A percentile compares a stretch with the other conserved stretches of the same genome.
Conservation (phyloP, 1,284 basidiomycete genomes). For the Irpex rosettiformis region DNA sequence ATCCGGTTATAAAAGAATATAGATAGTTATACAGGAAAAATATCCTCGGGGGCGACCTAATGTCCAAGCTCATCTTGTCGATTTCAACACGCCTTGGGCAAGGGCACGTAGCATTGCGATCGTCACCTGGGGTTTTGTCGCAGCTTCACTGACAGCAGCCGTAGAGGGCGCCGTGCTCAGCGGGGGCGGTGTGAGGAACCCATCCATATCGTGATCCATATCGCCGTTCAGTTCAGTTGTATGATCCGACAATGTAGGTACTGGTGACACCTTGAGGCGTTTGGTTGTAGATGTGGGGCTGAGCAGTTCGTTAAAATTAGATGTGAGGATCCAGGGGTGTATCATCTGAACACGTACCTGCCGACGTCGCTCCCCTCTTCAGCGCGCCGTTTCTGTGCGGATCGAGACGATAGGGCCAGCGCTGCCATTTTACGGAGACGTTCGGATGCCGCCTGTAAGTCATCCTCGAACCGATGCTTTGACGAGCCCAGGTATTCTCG, state of each 20-base stretch:
- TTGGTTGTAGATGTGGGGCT: constrained; percentile 7
- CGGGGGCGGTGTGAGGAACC: constrained; percentile 28
- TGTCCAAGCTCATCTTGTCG: constrained; percentile 9
- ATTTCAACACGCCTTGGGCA: constrained; percentile 53
- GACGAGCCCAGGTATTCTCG: constrained; percentile 30
- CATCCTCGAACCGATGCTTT: constrained; percentile 20
- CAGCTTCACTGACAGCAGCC: constrained; percentile 20
- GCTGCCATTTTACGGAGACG: constrained; percentile 20
- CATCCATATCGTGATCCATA: constrained; percentile 1
- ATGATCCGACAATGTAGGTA: constrained; percentile 19
- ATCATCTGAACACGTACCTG: constrained; percentile 11
- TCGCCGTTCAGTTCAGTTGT: constrained; percentile 3
- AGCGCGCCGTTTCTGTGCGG: constrained; percentile 24
- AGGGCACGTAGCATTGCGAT: constrained; percentile 68
- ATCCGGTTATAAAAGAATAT: not conserved
- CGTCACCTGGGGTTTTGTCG: constrained; percentile 40
- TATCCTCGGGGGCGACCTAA: not conserved
- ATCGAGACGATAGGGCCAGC: constrained; percentile 14
- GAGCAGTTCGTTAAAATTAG: not conserved
- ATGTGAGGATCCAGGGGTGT: no score
- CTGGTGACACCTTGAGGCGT: constrained; percentile 24
- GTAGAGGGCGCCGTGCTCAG: constrained; percentile 33
- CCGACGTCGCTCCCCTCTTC: constrained; percentile 18
- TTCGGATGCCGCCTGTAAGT: constrained; percentile 15
- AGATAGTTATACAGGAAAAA: not conserved